phyloP scores from a whole-genome alignment of 2,329 filamentous ascomycete genomes.

The Venturia carpophila region DNA sequence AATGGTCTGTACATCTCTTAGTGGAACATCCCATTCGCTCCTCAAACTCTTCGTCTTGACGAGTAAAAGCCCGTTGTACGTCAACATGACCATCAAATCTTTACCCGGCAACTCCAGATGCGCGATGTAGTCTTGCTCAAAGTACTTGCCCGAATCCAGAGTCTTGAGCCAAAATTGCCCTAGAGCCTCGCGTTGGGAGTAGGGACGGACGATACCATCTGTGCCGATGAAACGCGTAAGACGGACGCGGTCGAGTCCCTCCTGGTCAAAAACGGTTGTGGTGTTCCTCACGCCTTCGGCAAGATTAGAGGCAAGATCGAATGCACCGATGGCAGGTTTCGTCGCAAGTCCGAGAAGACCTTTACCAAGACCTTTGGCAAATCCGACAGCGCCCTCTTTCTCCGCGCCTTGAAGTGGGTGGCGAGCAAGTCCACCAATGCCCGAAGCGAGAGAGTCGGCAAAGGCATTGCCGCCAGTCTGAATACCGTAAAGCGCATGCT shows the following conservation, averaged over 20 bases:
- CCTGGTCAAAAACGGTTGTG: slow-evolving; percentile 93
- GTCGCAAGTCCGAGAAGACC: slow-evolving; percentile 90
- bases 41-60: slow-evolving; percentile 78
- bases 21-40: slow-evolving; percentile 90
- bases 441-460: slow-evolving; percentile 83
- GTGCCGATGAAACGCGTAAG: slow-evolving; percentile 83
- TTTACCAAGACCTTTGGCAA: slow-evolving; percentile 97
- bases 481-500: slow-evolving; percentile 94
- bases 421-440: slow-evolving; percentile 83
- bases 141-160: slow-evolving; percentile 93
- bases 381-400: slow-evolving; percentile 85
- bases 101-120: slow-evolving; percentile 86
- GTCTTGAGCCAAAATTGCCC: slow-evolving; percentile 99
- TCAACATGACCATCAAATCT: slow-evolving; percentile 69
- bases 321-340: slow-evolving; percentile 92
- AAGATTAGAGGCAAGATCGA: slow-evolving; percentile 94
- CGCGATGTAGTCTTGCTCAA: slow-evolving; percentile 94
- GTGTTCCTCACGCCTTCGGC: slow-evolving; percentile 97
- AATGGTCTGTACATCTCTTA: slow-evolving; percentile 96
- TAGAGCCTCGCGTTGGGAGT: slow-evolving; percentile 87
- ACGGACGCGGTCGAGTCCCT: slow-evolving; percentile 90
- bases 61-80: slow-evolving; percentile 68
- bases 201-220: slow-evolving; percentile 90
- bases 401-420: slow-evolving; percentile 95
- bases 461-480: slow-evolving; percentile 93